Evolutionary conservation across 2,329 filamentous ascomycete genomes (phyloP).

Genomic region (Penicillium sp.): DNA sequence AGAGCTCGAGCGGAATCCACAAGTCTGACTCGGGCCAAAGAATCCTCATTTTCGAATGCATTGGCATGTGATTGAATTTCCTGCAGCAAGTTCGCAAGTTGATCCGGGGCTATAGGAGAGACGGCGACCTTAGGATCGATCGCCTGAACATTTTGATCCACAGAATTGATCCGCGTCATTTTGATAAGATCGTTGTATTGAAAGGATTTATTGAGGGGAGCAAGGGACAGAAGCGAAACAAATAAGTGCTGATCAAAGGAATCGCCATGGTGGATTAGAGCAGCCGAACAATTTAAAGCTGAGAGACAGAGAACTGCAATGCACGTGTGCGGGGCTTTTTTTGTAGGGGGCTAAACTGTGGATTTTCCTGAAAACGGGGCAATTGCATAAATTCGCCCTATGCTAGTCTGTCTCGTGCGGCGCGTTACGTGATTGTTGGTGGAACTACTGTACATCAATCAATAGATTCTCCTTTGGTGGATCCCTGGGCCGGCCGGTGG

Average conservation of each 20-base stretch:
- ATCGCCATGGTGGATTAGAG: not conserved
- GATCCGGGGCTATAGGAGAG: constrained; percentile 20
- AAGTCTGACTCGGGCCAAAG: constrained; percentile 24
- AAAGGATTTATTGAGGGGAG: not conserved
- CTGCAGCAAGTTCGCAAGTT: constrained; percentile 22
- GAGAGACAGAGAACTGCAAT: not conserved
- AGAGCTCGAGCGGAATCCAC: constrained; percentile 33
- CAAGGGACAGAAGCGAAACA: too few species aligned
- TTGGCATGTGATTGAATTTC: constrained; percentile 21
- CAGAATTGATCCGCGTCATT: constrained; percentile 5
- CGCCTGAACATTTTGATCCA: constrained; percentile 2
- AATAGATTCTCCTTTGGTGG: not conserved
- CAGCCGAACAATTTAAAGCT: not conserved
- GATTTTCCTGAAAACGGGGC: not conserved
- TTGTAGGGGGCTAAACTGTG: not conserved
- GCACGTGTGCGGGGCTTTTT: not conserved
- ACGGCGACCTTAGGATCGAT: constrained; percentile 27
- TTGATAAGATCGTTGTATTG: not conserved
- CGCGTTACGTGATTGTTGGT: not conserved
- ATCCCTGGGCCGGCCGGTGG: not conserved
- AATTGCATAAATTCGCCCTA: not conserved
- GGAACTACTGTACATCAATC: not conserved
- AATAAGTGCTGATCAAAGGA: not conserved
- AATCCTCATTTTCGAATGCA: constrained; percentile 13
- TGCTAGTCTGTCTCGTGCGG: too few species aligned